Evolutionary conservation across 305 asterid genomes (phyloP), one percentile per base, ranked within the genome.

Genomic region (Fraxinus platypoda): DNA sequence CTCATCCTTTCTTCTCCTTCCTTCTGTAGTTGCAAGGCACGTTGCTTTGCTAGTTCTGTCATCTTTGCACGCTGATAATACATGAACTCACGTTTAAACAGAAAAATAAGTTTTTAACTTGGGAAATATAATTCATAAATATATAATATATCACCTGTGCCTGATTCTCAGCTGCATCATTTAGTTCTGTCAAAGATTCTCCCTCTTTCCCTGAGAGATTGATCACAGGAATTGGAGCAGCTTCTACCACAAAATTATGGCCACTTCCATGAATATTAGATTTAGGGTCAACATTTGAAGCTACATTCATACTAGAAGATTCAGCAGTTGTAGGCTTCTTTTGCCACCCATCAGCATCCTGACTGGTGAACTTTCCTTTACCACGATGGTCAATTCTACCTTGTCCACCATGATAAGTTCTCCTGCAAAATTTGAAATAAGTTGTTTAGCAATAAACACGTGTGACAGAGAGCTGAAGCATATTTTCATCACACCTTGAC

Each of bases 1-100:
- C 90, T 92, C 28, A 34, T 88, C 68, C 97, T 85, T 77, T 92
- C 98, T 85, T 93, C 98, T 86, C 92, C 99, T 91, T 94, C 97
- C 91, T 87, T 92, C 87, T 92, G 98, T 37, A 88, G 84, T 83
- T 92, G 94, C 73, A 91, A 80, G 78, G 93, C 93, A 57, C 96
- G 96, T 82, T 94, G 97, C 89, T 90, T 94, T 59, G 93, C 97
- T 52, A 93, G 52, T 86, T 93, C 98, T 87, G 88, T 91, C 93
- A 84, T 88, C 87, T 87, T 95, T 78, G 87, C 90, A 62, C 94
- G 96, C 98, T 94, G 91, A 68, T 85, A 76, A 68, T 68, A 26
- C 8, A 68, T 30, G 23, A 68, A 68, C 19, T 68, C 74, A 68
- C 3, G 11, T 34, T 68, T 74, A 84, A 87, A 80, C 25, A 9